Evolutionary conservation across 2,329 filamentous ascomycete species (phyloP).

Genomic region (Emydomyces testavorans): DNA sequence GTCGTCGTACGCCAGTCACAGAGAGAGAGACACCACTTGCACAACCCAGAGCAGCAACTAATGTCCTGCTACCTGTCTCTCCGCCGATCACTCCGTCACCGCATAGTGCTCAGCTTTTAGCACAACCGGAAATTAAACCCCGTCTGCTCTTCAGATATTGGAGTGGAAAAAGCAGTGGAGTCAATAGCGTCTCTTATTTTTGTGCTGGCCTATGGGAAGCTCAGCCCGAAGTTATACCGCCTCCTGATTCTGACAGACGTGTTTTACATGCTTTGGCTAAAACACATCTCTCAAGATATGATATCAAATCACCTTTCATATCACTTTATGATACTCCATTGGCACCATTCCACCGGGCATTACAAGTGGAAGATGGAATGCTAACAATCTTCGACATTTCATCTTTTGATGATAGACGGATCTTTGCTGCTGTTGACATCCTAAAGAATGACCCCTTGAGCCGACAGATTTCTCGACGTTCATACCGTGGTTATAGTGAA

Average conservation of each 20-base stretch:
- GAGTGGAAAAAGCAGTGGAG: conserved; percentile 24
- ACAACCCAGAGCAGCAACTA: too few species aligned
- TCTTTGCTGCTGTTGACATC: conserved; percentile 23
- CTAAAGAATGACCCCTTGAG: conserved; percentile 15
- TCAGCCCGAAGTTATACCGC: conserved; percentile 8
- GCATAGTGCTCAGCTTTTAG: too few species aligned
- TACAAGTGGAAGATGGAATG: conserved; percentile 19
- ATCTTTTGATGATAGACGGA: conserved; percentile 16
- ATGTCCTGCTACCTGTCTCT: too few species aligned
- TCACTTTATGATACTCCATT: conserved; percentile 23
- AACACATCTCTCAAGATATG: conserved; percentile 21
- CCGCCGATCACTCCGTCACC: too few species aligned
- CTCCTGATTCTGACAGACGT: conserved; percentile 9
- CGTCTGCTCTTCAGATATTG: conserved; percentile 28
- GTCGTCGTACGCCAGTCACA: too few species aligned
- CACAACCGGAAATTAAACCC: background rate
- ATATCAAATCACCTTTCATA: conserved; percentile 25
- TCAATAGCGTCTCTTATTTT: conserved; percentile 22
- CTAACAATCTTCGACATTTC: conserved; percentile 25
- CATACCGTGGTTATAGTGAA: conserved; percentile 24
- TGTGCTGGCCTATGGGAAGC: conserved; percentile 22
- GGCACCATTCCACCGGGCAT: conserved; percentile 25
- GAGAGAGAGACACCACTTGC: too few species aligned
- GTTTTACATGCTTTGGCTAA: conserved; percentile 20
- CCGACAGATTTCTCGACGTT: conserved; percentile 15